phyloP scores from a whole-genome alignment of 495 filamentous ascomycete genomes.

The Podospora comata region DNA sequence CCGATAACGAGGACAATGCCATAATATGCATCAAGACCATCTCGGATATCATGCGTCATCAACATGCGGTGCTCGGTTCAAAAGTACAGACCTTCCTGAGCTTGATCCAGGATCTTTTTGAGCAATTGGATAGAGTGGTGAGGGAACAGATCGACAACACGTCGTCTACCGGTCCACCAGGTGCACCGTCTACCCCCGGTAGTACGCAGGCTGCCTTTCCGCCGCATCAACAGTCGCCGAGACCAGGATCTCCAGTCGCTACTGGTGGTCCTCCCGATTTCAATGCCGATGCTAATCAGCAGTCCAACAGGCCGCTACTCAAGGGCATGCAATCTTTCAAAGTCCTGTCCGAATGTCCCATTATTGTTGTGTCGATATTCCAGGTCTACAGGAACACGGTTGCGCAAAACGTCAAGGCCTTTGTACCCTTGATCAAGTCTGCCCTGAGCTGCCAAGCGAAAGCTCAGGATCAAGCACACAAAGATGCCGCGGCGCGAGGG shows the following conservation, averaged over 20 bases:
- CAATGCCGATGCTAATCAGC: conserved; percentile 70
- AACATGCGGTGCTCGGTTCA: conserved; percentile 70
- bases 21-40: conserved; percentile 96
- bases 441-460: conserved; percentile 86
- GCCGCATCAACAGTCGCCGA: conserved; percentile 66
- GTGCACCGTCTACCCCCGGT: conserved; percentile 70
- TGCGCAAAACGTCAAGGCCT: conserved; percentile 79
- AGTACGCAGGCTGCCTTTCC: conserved; percentile 62
- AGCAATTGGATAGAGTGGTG: conserved; percentile 88
- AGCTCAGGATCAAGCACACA: conserved; percentile 89
- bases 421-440: conserved; percentile 89
- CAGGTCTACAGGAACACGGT: conserved; percentile 83
- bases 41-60: conserved; percentile 92
- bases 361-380: conserved; percentile 98
- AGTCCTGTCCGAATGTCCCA: conserved; percentile 94
- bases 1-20: conserved; percentile 97
- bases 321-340: conserved; percentile 99
- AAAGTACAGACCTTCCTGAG: conserved; percentile 88
- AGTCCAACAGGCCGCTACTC: conserved; percentile 71
- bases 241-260: conserved; percentile 83
- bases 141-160: conserved; percentile 87
- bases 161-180: conserved; percentile 52
- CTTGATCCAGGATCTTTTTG: conserved; percentile 92
- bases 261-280: conserved; percentile 46
- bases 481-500: conserved; percentile 68